Evolutionary conservation across 805 yeast species (phyloP), one percentile per base, ranked within the genome.

Genomic region (Saccharomycopsis fodiens): DNA sequence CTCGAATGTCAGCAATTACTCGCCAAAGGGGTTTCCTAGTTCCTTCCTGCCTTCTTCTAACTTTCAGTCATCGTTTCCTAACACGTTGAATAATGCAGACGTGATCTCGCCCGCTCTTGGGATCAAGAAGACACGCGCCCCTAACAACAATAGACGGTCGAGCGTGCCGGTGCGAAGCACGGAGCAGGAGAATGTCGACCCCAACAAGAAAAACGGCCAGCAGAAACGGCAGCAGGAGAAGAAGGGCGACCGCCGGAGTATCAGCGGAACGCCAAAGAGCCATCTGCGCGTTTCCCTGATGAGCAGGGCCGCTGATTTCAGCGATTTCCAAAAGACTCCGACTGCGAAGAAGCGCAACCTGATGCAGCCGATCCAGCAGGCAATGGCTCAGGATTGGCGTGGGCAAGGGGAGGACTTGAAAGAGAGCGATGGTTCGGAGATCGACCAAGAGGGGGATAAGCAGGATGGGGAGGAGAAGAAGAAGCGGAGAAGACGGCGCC

Each of bases 251-350:
- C 37, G 42, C 16, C 37, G 46, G 31, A 39, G 44, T 27, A 44
- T 35, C 2, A 43, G 45, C 13, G 45, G 17, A 29, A 17, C 7
- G 3, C 42, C 42, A 16, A 49, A 46, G 29, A 20, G 44, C 12
- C 44, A 45, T 35, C 42, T 45, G 4, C 38, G 47, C 22, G 46
- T 29, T 37, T 37, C 37, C n/a, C 43, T 47, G 34, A 16, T 46
- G 19, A 25, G 48, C 8, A 46, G 37, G 23, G n/a, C 34, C 3
- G 39, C 38, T 20, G 53, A 50, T 25, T 50, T 50, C 31, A 38
- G 48, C 22, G 53, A 50, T 13, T 50, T 50, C 34, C 48, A 47
- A 25, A 47, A 44, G 39, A 42, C 13, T 8, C n/a, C 15, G 30
- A 19, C 4, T 34, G 32, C 15, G 19, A 21, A 16, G 17, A 46